Conservation (phyloP, 2,329 filamentous ascomycete genomes). For the Diatrype stigma region DNA sequence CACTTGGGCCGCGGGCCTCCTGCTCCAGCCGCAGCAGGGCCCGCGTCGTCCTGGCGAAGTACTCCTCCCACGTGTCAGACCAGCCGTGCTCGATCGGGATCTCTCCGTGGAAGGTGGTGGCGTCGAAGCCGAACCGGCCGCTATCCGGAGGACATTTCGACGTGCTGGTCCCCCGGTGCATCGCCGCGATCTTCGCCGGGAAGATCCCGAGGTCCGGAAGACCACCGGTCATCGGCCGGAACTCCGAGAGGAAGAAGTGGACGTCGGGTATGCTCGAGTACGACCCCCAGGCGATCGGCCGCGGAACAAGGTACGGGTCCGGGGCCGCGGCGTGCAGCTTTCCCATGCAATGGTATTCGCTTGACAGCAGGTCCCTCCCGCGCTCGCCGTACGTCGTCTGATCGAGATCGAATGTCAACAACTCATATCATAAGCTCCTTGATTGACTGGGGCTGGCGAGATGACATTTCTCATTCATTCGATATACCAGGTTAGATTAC, state of each 20-base stretch:
- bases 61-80: constrained; percentile 14
- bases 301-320: constrained; percentile 6
- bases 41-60: constrained; percentile 13
- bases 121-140: constrained; percentile 10
- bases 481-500: constrained; percentile 1
- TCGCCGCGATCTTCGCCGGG: constrained; percentile 6
- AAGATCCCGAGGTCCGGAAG: constrained; percentile 2
- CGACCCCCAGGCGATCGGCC: constrained; percentile 9
- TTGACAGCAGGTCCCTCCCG: constrained; percentile 10
- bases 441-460: no score
- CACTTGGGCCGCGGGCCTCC: constrained; percentile 4
- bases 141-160: neutral
- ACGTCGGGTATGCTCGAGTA: constrained; percentile 7
- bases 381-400: constrained; percentile 10
- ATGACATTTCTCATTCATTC: neutral
- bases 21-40: constrained; percentile 11
- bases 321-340: constrained; percentile 3
- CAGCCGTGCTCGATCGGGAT: constrained; percentile 13
- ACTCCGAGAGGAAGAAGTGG: constrained; percentile 16
- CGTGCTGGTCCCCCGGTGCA: constrained; percentile 5
- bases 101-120: constrained; percentile 15
- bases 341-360: constrained; percentile 12
- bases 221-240: constrained; percentile 11
- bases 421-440: no score
- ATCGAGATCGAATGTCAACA: no score